These are phyloP conservation scores for Picochlorum costavermella DNA, from an alignment of 139 green algal species.

Conservation along the genomic window DNA sequence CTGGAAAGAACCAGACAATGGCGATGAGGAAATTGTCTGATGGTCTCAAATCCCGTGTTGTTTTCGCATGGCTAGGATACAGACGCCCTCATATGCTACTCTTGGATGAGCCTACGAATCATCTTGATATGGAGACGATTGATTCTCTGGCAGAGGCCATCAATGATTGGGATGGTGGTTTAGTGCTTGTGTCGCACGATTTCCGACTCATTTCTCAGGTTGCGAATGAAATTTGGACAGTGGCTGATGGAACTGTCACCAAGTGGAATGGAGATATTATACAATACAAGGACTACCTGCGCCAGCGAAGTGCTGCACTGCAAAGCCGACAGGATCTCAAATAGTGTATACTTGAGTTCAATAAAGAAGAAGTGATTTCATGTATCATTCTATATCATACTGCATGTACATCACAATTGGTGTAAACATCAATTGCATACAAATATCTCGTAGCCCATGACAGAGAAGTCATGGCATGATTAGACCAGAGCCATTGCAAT, in stretches of 20 bases:
- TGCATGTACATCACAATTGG: neutral
- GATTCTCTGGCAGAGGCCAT: slow-evolving; percentile 87
- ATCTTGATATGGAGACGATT: slow-evolving; percentile 95
- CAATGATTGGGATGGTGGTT: slow-evolving; percentile 83
- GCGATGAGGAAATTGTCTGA: slow-evolving; percentile 78
- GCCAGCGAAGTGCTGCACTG: slow-evolving; percentile 38
- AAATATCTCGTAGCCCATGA: no score
- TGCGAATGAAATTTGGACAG: slow-evolving; percentile 92
- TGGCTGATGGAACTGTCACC: slow-evolving; percentile 58
- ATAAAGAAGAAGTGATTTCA: neutral
- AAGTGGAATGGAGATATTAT: slow-evolving; percentile 77
- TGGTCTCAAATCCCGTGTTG: slow-evolving; percentile 78
- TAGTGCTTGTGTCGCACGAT: slow-evolving; percentile 87
- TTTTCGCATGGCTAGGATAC: slow-evolving; percentile 85
- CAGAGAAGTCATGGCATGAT: no score
- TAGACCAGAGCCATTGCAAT: no score
- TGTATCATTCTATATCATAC: slow-evolving; percentile 1
- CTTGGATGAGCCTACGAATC: slow-evolving; percentile 82
- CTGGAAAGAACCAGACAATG: slow-evolving; percentile 57
- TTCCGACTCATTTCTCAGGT: slow-evolving; percentile 81
- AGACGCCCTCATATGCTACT: slow-evolving; percentile 86
- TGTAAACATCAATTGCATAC: neutral
- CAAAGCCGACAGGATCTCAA: neutral
- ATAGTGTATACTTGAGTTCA: neutral
- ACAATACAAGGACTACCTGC: slow-evolving; percentile 80